Percentiles rank a stretch among this genome's conserved stretches.
phyloP scores from a whole-genome alignment of 1,284 basidiomycete species.

The Sparassis latifolia region DNA sequence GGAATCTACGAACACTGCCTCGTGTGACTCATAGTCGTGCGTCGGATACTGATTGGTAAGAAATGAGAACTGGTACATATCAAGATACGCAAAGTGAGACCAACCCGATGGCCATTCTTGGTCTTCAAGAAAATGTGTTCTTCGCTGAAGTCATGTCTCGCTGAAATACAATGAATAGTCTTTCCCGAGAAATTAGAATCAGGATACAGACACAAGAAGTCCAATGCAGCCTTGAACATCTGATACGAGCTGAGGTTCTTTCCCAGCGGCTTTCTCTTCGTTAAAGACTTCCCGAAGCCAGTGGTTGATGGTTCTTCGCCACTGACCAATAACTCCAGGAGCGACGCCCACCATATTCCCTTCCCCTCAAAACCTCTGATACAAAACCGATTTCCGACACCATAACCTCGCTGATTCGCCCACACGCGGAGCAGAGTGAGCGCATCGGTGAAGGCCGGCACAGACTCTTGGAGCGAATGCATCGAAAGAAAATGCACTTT shows the following conservation, averaged over 20 bases:
- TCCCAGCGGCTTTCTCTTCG: conserved; percentile 52
- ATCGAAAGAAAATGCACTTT: conserved; percentile 64
- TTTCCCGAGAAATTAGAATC: background rate
- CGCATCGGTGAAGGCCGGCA: conserved; percentile 70
- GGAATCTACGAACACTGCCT: conserved; percentile 74
- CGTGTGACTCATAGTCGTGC: conserved; percentile 46
- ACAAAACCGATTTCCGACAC: conserved; percentile 45
- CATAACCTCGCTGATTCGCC: conserved; percentile 85
- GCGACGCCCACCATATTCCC: conserved; percentile 63
- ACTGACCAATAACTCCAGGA: conserved; percentile 66
- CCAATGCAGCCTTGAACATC: conserved; percentile 75
- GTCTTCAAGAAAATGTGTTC: conserved; percentile 61
- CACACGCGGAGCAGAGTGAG: conserved; percentile 81
- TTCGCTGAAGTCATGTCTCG: conserved; percentile 63
- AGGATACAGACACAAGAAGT: conserved; percentile 61
- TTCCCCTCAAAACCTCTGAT: conserved; percentile 63
- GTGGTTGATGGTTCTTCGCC: conserved; percentile 52
- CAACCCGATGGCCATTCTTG: conserved; percentile 42
- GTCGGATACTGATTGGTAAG: conserved; percentile 39
- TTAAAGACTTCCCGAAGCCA: conserved; percentile 24
- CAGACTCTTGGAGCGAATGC: conserved; percentile 56
- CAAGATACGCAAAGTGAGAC: conserved; percentile 2
- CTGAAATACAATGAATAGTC: conserved; percentile 29
- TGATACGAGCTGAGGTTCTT: conserved; percentile 83
- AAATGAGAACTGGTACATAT: background rate